Evolutionary conservation across 1,284 basidiomycete genomes (phyloP).

Genomic region (Mycena sp.): DNA sequence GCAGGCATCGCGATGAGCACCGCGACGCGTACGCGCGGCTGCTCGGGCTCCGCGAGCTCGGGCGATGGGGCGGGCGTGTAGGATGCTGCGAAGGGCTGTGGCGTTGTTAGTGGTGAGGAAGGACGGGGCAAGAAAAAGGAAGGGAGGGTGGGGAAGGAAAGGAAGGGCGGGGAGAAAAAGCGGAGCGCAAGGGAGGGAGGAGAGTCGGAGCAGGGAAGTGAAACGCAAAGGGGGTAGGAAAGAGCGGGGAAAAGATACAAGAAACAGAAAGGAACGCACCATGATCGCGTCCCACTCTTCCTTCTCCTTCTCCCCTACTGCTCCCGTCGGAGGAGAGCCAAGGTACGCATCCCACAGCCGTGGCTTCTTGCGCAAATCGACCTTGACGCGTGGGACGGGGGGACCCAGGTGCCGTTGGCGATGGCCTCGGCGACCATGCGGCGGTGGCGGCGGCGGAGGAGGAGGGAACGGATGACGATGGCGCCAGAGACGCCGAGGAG

Average conservation of each 20-base stretch:
- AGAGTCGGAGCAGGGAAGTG: slow-evolving; percentile 49
- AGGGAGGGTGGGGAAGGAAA: neutral
- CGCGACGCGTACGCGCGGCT: slow-evolving; percentile 49
- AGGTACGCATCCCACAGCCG: slow-evolving; percentile 58
- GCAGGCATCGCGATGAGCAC: slow-evolving; percentile 66
- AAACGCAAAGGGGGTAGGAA: neutral
- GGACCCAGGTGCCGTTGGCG: slow-evolving; percentile 65
- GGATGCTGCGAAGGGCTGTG: slow-evolving; percentile 49
- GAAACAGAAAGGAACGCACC: slow-evolving; percentile 25
- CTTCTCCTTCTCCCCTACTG: neutral
- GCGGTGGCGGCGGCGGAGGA: slow-evolving; percentile 65
- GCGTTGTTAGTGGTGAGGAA: neutral
- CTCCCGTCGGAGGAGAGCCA: slow-evolving; percentile 30
- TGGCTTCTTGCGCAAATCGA: slow-evolving; percentile 59
- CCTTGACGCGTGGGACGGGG: slow-evolving; percentile 41
- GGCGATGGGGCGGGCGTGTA: slow-evolving; percentile 38
- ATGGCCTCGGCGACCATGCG: slow-evolving; percentile 68
- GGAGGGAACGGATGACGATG: slow-evolving; percentile 67
- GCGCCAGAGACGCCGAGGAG: slow-evolving; percentile 71
- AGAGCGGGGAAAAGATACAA: neutral
- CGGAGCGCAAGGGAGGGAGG: slow-evolving; percentile 38
- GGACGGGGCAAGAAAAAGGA: neutral
- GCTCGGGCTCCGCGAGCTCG: slow-evolving; percentile 10
- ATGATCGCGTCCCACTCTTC: slow-evolving; percentile 51
- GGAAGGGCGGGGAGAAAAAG: neutral